These are phyloP conservation scores for Eucalyptus cloeziana DNA, from an alignment of 345 rosid species.

Conservation along the genomic window DNA sequence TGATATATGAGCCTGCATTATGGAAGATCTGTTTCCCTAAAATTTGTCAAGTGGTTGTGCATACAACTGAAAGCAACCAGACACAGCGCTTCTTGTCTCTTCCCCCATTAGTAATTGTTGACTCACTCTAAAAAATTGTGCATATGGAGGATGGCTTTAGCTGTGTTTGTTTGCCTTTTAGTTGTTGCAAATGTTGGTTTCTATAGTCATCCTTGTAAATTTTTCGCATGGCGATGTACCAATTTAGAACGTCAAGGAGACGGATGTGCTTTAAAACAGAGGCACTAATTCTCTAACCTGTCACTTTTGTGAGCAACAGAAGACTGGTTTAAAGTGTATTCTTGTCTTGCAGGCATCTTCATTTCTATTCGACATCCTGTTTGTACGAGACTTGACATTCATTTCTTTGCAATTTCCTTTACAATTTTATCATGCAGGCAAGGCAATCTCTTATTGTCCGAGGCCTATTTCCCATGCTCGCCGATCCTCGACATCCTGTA, in stretches of 20 bases:
- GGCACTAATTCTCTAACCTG: not conserved
- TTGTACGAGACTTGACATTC: not conserved
- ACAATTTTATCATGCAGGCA: conserved; percentile 21
- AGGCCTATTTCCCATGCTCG: conserved; percentile 62
- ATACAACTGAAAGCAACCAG: not conserved
- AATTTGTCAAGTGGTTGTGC: not conserved
- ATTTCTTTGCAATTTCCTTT: not conserved
- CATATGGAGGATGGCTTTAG: not conserved
- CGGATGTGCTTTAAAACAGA: not conserved
- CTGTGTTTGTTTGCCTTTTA: not conserved
- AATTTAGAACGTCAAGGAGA: not conserved
- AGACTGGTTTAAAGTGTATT: not conserved
- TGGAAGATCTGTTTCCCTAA: not conserved
- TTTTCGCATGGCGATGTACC: not conserved
- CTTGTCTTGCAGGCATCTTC: not conserved
- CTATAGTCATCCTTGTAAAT: not conserved
- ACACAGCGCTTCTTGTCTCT: not conserved
- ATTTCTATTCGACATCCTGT: not conserved
- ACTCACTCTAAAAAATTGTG: not conserved
- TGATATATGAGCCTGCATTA: not conserved
- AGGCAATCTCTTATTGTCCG: conserved; percentile 58
- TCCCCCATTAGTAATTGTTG: not conserved
- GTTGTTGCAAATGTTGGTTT: not conserved
- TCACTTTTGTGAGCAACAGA: not conserved
- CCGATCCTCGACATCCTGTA: conserved; percentile 50